Percentiles rank a stretch among this genome's conserved stretches.
These are phyloP conservation scores for Strobilomyces dryophilus DNA, from an alignment of 768 basidiomycete species.

Conservation along the genomic window DNA sequence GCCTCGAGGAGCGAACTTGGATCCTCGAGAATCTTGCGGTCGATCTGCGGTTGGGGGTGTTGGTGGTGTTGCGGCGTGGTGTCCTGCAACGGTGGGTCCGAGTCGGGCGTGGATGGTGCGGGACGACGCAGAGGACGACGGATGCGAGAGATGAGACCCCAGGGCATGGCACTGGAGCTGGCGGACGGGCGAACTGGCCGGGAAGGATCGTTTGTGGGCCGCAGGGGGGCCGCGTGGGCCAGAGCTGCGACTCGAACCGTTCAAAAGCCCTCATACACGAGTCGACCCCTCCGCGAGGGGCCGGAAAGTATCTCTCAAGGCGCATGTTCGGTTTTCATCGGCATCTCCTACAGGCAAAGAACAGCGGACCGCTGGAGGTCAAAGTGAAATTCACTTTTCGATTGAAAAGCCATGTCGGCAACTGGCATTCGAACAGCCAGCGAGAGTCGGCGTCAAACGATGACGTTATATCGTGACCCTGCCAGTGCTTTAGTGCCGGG, in stretches of 20 bases:
- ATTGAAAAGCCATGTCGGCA: no score
- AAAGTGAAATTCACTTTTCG: no score
- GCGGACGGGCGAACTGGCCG: background rate
- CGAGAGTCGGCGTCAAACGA: no score
- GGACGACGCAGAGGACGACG: constrained; percentile 24
- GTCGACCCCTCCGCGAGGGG: constrained; percentile 26
- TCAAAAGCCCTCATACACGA: background rate
- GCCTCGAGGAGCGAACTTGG: constrained; percentile 28
- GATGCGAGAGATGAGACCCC: constrained; percentile 32
- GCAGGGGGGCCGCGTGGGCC: constrained; percentile 4
- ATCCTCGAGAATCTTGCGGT: constrained; percentile 28
- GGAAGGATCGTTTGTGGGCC: background rate
- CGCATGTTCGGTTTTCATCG: no score
- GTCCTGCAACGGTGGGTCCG: constrained; percentile 8
- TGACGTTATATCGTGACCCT: no score
- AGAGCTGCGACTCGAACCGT: background rate
- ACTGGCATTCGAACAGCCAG: no score
- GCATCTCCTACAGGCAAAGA: no score
- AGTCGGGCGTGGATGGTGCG: constrained; percentile 14
- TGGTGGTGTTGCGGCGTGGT: background rate
- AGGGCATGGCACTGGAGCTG: constrained; percentile 15
- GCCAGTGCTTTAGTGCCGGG: no score
- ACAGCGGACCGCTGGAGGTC: no score
- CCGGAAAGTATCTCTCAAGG: constrained; percentile 3
- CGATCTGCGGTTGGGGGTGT: constrained; percentile 12